Conservation (phyloP, 805 yeast species). For the Candida maltosa region DNA sequence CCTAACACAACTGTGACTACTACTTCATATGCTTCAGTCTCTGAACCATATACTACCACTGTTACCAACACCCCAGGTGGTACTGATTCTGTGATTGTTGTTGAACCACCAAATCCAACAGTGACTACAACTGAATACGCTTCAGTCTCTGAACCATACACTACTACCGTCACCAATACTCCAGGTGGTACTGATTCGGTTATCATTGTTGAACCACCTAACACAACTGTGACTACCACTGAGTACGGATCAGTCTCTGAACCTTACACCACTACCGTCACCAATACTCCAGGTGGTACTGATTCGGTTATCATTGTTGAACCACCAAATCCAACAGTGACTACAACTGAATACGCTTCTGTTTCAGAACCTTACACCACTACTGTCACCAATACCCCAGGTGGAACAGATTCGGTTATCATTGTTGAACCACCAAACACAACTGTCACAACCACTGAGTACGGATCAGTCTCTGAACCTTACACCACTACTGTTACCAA, state of each 20-base stretch:
- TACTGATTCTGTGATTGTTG: neutral
- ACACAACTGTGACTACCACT: constrained; percentile 1
- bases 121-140: neutral
- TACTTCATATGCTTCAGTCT: neutral
- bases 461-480: neutral
- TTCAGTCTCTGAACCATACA: neutral
- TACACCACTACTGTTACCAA: constrained; percentile 1
- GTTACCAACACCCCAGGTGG: neutral
- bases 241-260: neutral
- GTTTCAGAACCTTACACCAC: neutral
- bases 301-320: too few relatives aligned
- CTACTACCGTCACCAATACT: neutral
- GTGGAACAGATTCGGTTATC: constrained; percentile 2
- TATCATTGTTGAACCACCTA: constrained; percentile 1
- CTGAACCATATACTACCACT: neutral
- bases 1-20: constrained; percentile 1
- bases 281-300: constrained; percentile 1
- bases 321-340: constrained; percentile 3
- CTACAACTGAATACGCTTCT: neutral
- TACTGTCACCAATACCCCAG: constrained; percentile 1
- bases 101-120: constrained; percentile 2
- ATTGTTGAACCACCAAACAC: constrained; percentile 3
- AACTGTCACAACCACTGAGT: neutral
- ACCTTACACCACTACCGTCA: neutral
- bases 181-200: constrained; percentile 1